Conservation (phyloP, 805 yeast genomes). For the Yamadazyma sp. region DNA sequence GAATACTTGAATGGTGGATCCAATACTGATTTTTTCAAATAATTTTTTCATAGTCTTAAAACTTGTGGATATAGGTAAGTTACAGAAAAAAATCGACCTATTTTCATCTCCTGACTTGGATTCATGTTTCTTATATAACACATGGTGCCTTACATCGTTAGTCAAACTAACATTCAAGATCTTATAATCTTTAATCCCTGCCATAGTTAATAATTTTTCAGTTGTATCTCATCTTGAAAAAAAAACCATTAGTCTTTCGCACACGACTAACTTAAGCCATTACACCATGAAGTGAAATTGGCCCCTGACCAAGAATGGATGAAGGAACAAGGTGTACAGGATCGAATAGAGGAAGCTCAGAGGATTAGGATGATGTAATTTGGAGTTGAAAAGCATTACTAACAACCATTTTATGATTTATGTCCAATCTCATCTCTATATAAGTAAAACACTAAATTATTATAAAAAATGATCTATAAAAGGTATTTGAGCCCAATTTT, state of each 20-base stretch:
- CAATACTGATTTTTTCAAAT: constrained; percentile 58
- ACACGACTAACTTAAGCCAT: constrained; percentile 2
- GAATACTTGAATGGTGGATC: constrained; percentile 57
- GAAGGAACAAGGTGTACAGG: no score
- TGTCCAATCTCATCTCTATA: no score
- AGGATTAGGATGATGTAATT: no score
- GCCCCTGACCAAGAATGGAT: no score
- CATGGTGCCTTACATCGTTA: constrained; percentile 47
- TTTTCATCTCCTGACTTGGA: constrained; percentile 33
- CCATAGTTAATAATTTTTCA: constrained; percentile 4
- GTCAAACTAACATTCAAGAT: constrained; percentile 49
- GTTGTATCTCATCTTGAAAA: constrained; percentile 8
- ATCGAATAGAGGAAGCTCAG: no score
- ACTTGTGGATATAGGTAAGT: constrained; percentile 66
- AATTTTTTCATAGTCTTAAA: constrained; percentile 51
- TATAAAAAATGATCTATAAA: no score
- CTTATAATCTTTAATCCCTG: constrained; percentile 57
- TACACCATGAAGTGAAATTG: no score
- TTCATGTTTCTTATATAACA: constrained; percentile 65
- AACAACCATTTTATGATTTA: no score
- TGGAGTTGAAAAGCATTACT: no score
- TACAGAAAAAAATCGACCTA: constrained; percentile 69
- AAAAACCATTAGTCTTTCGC: no score
- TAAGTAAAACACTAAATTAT: no score
- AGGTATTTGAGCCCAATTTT: no score